Conservation (phyloP, 2,329 filamentous ascomycete genomes). For the Fusarium sp. region DNA sequence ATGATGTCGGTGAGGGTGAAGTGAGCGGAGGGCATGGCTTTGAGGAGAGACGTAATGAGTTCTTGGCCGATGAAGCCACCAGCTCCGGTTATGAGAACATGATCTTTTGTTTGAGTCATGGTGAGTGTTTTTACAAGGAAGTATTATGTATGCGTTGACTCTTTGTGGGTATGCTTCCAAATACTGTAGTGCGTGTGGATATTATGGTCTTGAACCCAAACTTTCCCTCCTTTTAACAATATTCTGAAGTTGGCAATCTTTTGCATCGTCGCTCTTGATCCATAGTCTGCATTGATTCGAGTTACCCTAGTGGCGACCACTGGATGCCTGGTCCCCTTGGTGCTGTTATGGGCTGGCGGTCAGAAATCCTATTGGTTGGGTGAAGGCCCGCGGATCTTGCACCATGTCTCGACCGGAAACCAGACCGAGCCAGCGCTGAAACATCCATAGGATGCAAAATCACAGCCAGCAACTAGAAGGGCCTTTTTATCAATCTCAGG, state of each 20-base stretch:
- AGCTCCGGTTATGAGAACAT: slow-evolving; percentile 70
- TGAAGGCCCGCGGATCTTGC: rapidly evolving
- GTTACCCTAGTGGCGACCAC: neutral
- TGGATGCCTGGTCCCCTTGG: rapidly evolving
- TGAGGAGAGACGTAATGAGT: slow-evolving; percentile 66
- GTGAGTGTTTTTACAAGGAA: rapidly evolving
- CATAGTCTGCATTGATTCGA: too few relatives aligned
- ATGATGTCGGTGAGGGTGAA: slow-evolving; percentile 68
- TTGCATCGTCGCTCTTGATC: neutral
- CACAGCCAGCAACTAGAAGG: rapidly evolving
- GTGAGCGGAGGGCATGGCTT: slow-evolving; percentile 47
- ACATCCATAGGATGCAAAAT: rapidly evolving
- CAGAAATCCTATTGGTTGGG: slow-evolving; percentile 1
- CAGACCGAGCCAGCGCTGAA: neutral
- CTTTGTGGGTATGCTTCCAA: rapidly evolving
- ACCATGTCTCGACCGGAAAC: neutral
- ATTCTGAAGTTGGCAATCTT: neutral
- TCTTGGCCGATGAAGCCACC: slow-evolving; percentile 73
- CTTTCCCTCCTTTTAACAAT: rapidly evolving
- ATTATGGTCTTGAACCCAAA: rapidly evolving
- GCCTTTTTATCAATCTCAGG: rapidly evolving
- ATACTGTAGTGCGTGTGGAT: rapidly evolving
- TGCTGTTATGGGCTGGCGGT: neutral
- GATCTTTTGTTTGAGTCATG: slow-evolving; percentile 27
- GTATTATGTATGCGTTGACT: neutral